Percentiles rank a stretch among this genome's conserved stretches.
Evolutionary conservation across 1,284 basidiomycete species (phyloP).

Genomic region (Ganoderma sinense): DNA sequence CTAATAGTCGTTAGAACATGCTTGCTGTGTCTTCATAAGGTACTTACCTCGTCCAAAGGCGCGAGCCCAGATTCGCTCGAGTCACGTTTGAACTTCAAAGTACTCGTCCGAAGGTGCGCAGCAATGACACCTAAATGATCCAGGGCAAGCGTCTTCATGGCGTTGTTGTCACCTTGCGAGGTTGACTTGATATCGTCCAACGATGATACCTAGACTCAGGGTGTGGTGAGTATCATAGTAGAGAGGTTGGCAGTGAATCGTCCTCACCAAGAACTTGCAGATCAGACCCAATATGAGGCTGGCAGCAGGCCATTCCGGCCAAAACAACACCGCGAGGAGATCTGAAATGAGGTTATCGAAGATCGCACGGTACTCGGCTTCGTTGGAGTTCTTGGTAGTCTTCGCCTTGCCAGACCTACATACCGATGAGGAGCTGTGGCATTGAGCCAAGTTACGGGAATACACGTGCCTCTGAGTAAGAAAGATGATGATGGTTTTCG

Average conservation of each 20-base stretch:
- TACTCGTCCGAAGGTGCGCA: constrained; percentile 74
- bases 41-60: constrained; percentile 72
- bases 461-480: constrained; percentile 69
- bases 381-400: constrained; percentile 86
- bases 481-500: constrained; percentile 85
- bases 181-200: constrained; percentile 84
- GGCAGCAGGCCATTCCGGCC: constrained; percentile 98
- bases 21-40: too few species aligned
- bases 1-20: constrained; percentile 43
- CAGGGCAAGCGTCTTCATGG: constrained; percentile 86
- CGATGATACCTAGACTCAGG: constrained; percentile 63
- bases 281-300: constrained; percentile 81
- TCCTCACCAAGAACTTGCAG: constrained; percentile 83
- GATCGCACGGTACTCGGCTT: constrained; percentile 90
- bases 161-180: constrained; percentile 73
- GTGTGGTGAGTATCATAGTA: not conserved
- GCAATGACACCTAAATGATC: constrained; percentile 95
- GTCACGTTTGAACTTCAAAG: constrained; percentile 53
- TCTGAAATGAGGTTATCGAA: constrained; percentile 93
- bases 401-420: constrained; percentile 81
- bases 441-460: not conserved
- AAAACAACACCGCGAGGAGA: constrained; percentile 87
- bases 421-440: constrained; percentile 1
- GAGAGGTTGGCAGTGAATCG: not conserved
- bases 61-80: constrained; percentile 45